A percentile compares a stretch with the other conserved stretches of the same genome.
Conservation (phyloP, 805 yeast genomes). For the Ogataea angusta region DNA sequence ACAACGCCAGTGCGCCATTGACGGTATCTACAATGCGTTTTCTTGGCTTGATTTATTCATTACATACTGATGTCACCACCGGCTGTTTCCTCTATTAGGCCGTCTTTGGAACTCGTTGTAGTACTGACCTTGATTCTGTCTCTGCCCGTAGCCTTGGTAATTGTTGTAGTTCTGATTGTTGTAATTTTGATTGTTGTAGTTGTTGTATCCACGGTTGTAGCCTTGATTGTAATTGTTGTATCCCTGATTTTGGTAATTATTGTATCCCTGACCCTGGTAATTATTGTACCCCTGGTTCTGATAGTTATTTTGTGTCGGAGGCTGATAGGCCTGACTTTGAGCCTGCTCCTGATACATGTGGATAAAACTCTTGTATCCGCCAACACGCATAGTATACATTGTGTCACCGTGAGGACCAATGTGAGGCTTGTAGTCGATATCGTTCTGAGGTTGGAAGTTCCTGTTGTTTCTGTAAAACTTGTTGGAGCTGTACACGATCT, state of each 20-base stretch:
- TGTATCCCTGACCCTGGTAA: slow-evolving; percentile 9
- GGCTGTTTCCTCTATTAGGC: slow-evolving; percentile 4
- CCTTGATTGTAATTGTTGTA: slow-evolving; percentile 5
- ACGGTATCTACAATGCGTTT: neutral
- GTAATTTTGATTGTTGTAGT: slow-evolving; percentile 8
- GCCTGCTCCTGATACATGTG: slow-evolving; percentile 31
- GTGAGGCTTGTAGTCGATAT: slow-evolving; percentile 38
- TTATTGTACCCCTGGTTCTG: slow-evolving; percentile 10
- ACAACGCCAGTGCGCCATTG: too few species aligned
- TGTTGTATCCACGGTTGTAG: slow-evolving; percentile 2
- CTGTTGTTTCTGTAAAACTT: slow-evolving; percentile 33
- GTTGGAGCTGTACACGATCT: slow-evolving; percentile 46
- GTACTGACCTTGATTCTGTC: slow-evolving; percentile 5
- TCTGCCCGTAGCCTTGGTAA: slow-evolving; percentile 3
- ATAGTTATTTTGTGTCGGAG: slow-evolving; percentile 16
- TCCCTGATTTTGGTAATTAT: slow-evolving; percentile 7
- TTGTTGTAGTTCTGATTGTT: slow-evolving; percentile 5
- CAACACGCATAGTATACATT: slow-evolving; percentile 45
- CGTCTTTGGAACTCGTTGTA: slow-evolving; percentile 10
- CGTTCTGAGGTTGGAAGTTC: slow-evolving; percentile 23
- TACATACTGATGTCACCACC: neutral
- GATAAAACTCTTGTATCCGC: slow-evolving; percentile 49
- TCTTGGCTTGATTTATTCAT: too few species aligned
- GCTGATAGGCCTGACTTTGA: slow-evolving; percentile 21
- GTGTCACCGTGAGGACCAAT: slow-evolving; percentile 49